These are phyloP conservation scores for Calocera viscosa DNA, from an alignment of 768 basidiomycete genomes.

Conservation along the genomic window DNA sequence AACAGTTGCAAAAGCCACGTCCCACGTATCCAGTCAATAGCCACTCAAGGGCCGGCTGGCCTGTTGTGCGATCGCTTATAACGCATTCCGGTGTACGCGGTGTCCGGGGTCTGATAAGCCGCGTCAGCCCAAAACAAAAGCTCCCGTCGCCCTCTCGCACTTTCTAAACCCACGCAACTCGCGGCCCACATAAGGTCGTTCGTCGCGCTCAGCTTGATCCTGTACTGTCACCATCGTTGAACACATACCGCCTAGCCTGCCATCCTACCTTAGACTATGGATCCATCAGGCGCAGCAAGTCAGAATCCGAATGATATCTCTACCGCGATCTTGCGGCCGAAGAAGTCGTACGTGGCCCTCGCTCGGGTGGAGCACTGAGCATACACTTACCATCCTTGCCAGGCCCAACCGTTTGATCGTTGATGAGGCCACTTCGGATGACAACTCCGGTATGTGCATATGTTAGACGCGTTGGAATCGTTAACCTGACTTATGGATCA, in stretches of 20 bases:
- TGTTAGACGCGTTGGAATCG: conserved; percentile 7
- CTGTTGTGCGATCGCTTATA: not conserved
- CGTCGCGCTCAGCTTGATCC: not conserved
- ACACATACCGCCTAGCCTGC: not conserved
- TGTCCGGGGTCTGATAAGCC: not conserved
- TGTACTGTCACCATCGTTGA: conserved; percentile 2
- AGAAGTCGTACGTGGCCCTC: conserved; percentile 78
- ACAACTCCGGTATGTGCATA: conserved; percentile 69
- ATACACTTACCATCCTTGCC: conserved; percentile 18
- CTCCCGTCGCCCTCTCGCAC: conserved; percentile 9
- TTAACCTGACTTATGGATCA: conserved; percentile 25
- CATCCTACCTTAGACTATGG: conserved; percentile 21
- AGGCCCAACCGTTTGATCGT: conserved; percentile 97
- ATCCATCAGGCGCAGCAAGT: conserved; percentile 71
- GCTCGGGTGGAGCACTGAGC: conserved; percentile 16
- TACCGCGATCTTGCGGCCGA: conserved; percentile 88
- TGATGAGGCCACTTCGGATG: conserved; percentile 85
- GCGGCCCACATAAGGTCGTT: not conserved
- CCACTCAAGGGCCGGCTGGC: not conserved
- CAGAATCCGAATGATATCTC: conserved; percentile 81
- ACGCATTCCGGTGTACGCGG: not conserved
- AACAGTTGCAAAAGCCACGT: too few relatives aligned
- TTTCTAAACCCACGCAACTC: not conserved
- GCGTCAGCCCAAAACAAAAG: conserved; percentile 6
- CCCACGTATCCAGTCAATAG: too few relatives aligned